phyloP scores from a whole-genome alignment of 352 stramenopile genomes.

The Pythium guiyangense region DNA sequence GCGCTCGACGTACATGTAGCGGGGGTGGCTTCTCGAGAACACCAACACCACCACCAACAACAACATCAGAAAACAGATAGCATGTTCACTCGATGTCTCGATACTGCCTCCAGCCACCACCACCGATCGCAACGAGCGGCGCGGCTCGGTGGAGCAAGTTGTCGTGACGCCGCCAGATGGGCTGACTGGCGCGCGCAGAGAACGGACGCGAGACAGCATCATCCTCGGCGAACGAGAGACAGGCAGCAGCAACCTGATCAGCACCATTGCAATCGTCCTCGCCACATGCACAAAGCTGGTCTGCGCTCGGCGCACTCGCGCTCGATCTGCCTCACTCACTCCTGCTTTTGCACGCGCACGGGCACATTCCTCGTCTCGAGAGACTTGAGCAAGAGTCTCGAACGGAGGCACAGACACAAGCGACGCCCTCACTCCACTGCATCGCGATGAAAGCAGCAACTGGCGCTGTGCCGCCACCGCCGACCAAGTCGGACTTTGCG shows the following conservation, averaged over 20 bases:
- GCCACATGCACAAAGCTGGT: background rate
- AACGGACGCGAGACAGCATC: background rate
- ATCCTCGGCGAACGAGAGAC: background rate
- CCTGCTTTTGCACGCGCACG: background rate
- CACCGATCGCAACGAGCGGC: too few relatives aligned
- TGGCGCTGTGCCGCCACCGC: slow-evolving; percentile 3
- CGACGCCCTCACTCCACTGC: too few relatives aligned
- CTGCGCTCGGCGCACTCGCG: too few relatives aligned
- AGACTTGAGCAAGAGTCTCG: too few relatives aligned
- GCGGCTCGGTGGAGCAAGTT: background rate
- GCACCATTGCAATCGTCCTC: background rate
- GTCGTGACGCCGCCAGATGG: background rate
- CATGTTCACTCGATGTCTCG: too few relatives aligned
- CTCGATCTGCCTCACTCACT: background rate
- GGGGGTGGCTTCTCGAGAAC: too few relatives aligned
- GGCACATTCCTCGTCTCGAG: background rate
- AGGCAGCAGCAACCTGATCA: background rate
- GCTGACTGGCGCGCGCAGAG: background rate
- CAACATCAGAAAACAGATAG: too few relatives aligned
- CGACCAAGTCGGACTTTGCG: slow-evolving; percentile 5
- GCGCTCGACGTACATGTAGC: too few relatives aligned
- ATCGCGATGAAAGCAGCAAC: slow-evolving; percentile 1
- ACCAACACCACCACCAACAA: too few relatives aligned
- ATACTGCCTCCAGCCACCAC: too few relatives aligned
- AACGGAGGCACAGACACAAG: background rate